Evolutionary conservation across 2,329 filamentous ascomycete genomes (phyloP).

Genomic region (Monosporascus sp.): DNA sequence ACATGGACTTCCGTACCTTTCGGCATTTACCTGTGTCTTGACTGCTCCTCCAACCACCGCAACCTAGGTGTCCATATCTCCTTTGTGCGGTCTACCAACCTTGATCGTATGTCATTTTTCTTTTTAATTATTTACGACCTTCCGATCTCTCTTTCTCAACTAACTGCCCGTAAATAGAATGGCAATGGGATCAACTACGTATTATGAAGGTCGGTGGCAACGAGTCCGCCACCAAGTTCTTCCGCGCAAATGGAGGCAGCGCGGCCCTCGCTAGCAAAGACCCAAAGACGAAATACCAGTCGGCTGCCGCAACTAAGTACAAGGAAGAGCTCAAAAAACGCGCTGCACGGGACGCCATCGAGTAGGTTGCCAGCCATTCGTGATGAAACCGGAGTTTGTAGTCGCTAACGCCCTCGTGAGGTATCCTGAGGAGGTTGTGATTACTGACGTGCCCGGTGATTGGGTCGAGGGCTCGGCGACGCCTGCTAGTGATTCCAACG

Average conservation of each 20-base stretch:
- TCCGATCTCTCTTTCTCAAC: background rate
- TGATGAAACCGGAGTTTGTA: background rate
- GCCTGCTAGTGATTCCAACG: slow-evolving; percentile 73
- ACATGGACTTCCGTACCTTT: slow-evolving; percentile 98
- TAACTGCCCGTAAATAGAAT: slow-evolving; percentile 51
- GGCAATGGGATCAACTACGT: slow-evolving; percentile 98
- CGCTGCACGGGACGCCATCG: slow-evolving; percentile 74
- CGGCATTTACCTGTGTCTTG: slow-evolving; percentile 95
- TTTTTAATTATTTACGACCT: background rate
- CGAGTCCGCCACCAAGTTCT: slow-evolving; percentile 96
- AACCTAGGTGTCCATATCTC: slow-evolving; percentile 98
- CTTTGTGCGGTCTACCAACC: slow-evolving; percentile 96
- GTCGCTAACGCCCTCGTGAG: slow-evolving; percentile 37
- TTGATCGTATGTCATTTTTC: slow-evolving; percentile 93
- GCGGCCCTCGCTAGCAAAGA: slow-evolving; percentile 95
- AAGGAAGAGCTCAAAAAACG: slow-evolving; percentile 92
- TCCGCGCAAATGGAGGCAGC: slow-evolving; percentile 91
- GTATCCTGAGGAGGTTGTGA: slow-evolving; percentile 77
- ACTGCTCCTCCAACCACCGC: slow-evolving; percentile 94
- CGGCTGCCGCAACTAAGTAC: slow-evolving; percentile 89
- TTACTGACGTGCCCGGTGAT: slow-evolving; percentile 64
- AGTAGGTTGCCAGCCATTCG: slow-evolving; percentile 53
- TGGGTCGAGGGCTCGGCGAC: slow-evolving; percentile 63
- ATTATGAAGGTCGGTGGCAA: slow-evolving; percentile 98
- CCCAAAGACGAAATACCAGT: slow-evolving; percentile 93